Evolutionary conservation across 2,329 filamentous ascomycete genomes (phyloP), one percentile per base, ranked within the genome.

Genomic region (Cadophora luteo-olivacea): DNA sequence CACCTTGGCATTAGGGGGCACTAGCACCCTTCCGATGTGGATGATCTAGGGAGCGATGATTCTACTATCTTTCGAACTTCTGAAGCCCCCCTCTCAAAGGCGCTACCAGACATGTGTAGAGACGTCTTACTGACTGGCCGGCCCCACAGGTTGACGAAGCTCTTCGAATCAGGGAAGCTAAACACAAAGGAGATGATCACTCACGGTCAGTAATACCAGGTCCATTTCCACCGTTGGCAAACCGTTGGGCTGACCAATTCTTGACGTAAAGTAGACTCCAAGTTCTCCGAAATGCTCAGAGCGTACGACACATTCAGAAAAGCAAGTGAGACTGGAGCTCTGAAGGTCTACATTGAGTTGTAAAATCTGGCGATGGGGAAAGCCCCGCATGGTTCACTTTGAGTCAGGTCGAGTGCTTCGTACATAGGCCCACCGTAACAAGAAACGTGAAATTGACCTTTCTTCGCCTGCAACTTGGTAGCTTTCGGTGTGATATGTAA

Each of bases 331-430:
- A 65, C 63, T 33, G 52, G 52, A 48, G 63, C 63, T 11, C 29
- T 65, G 52, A 65, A 65, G 19, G 63, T 65, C 7, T 60, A 65
- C 55, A 60, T 65, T n/a, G 63, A 65, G n/a, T 38, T 58, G 55
- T 58, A 58, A 25, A 6, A n/a, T 36, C 4, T 36, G 32, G 19
- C n/a, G 33, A 25, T 54, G 12, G 7, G 29, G 49, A 25, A 25
- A 16, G 49, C 1, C 19, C 16, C 12, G 12, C 4, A 16, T 16
- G 14, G 11, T 45, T 16, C 16, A 45, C 16, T 11, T 19, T 45
- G 41, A 19, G 12, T 16, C 16, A 14, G 12, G 14, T 45, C 16
- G 41, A 19, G 14, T 45, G 29, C 41, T 45, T 45, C 16, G 16
- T 29, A 29, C 29, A 3, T 29, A 29, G 29, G 29, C 29, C 29